Evolutionary conservation across 2,329 filamentous ascomycete genomes (phyloP), one percentile per base, ranked within the genome.

Genomic region (Botryotinia narcissicola): DNA sequence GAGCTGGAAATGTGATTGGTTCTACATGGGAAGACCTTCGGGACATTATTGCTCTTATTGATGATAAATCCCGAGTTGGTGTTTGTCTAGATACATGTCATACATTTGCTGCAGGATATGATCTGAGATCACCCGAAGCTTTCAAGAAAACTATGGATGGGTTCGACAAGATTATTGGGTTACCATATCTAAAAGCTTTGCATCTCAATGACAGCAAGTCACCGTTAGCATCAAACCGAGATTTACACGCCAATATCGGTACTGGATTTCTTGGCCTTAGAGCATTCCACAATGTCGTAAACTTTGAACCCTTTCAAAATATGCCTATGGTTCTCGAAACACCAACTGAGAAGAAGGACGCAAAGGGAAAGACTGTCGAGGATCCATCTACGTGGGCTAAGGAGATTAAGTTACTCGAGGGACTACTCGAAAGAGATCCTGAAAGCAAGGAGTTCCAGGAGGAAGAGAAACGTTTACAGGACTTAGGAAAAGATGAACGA

Each of bases 61-160:
- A 94, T 35, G 90, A 97, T 81, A 97, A 97, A 84, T 82, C 85
- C 61, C 90, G 96, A 46, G 91, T 99, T 2, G 96, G 95, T 63
- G 94, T 99, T 29, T 99, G 96, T 82, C 90, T 99, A 73, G 96
- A 99, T 81, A 99, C 96, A 0, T 99, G 96, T 83, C 96, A 99
- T 83, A 91, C 94, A 74, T 98, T 98, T 82, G 95, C 95, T 0
- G 95, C 93, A 0, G 96, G 96, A 9, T 96, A 98, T 81, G 96
- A 99, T 81, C 83, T 99, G 46, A 89, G 94, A 71, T 90, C 91
- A 0, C 91, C 93, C 0, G 87, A 89, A 69, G 87, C 91, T 0
- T 97, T 97, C 81, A 85, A 88, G 48, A 83, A 86, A 68, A 96
- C 94, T 0, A 88, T 98, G 82, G 82, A 87, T 48, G 86, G 91